Percentiles rank a stretch among this genome's conserved stretches.
Conservation (phyloP, 345 rosid species). For the Noccaea bulbosa region DNA sequence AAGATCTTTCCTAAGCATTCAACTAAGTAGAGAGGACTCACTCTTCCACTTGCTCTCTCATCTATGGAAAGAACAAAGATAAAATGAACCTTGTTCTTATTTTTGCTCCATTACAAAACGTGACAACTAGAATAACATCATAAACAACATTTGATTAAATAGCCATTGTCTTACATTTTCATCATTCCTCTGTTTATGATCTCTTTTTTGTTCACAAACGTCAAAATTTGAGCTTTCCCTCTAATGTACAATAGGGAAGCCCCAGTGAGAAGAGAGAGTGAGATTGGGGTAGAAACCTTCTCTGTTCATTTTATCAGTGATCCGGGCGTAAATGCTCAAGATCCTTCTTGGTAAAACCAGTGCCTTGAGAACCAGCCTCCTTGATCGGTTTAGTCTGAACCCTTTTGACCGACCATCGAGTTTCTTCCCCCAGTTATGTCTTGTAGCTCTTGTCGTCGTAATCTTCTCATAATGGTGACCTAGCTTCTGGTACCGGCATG, state of each 20-base stretch:
- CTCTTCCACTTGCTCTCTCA: constrained; percentile 25
- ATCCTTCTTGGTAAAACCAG: constrained; percentile 47
- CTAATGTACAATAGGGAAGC: constrained; percentile 50
- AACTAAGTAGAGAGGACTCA: constrained; percentile 13
- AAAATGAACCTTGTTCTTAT: not conserved
- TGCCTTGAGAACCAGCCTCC: constrained; percentile 52
- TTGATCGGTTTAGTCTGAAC: constrained; percentile 54
- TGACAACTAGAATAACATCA: not conserved
- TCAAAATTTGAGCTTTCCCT: constrained; percentile 31
- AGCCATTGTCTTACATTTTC: not conserved
- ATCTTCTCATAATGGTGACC: constrained; percentile 35
- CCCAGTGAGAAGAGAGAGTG: constrained; percentile 64
- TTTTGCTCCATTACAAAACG: not conserved
- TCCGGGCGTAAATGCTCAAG: constrained; percentile 48
- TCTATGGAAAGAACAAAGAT: not conserved
- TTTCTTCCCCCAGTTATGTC: constrained; percentile 46
- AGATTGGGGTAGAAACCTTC: constrained; percentile 55
- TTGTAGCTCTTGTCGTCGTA: constrained; percentile 39
- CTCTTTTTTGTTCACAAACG: constrained; percentile 8
- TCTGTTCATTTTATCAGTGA: constrained; percentile 48
- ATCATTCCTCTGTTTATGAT: constrained; percentile 2
- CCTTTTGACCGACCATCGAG: constrained; percentile 49
- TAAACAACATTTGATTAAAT: not conserved
- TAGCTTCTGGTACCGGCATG: constrained; percentile 52
- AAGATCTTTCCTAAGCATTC: not conserved